Evolutionary conservation across 2,329 filamentous ascomycete genomes (phyloP).

Genomic region (Diaporthe ampelina): DNA sequence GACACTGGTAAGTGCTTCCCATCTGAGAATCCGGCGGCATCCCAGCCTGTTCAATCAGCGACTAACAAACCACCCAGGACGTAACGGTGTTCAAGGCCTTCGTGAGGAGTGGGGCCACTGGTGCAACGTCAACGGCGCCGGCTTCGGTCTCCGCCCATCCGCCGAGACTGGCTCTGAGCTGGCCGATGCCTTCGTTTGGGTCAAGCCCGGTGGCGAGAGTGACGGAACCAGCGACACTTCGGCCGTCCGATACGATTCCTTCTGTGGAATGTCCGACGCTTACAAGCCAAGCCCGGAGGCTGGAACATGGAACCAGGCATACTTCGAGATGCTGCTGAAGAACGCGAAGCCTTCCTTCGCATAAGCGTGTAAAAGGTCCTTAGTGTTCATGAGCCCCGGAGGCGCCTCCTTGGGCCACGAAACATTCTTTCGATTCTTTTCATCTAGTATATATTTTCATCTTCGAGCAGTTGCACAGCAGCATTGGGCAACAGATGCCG

Average conservation of each 20-base stretch:
- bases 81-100: constrained; percentile 57
- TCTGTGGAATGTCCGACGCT: constrained; percentile 55
- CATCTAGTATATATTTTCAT: background rate
- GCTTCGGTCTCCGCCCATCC: constrained; percentile 71
- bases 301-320: constrained; percentile 59
- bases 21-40: background rate
- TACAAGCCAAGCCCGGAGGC: constrained; percentile 58
- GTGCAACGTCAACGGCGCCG: constrained; percentile 69
- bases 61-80: constrained; percentile 44
- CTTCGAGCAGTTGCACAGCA: background rate
- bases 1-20: constrained; percentile 51
- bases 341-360: constrained; percentile 55
- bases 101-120: constrained; percentile 61
- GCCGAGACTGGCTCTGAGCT: constrained; percentile 68
- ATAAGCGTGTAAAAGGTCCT: background rate
- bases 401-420: background rate
- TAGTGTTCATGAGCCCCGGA: constrained; percentile 34
- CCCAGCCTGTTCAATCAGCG: background rate
- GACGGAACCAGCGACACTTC: constrained; percentile 55
- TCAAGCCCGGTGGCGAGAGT: constrained; percentile 74
- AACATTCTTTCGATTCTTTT: background rate
- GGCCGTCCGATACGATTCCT: constrained; percentile 53
- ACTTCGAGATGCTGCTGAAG: constrained; percentile 59
- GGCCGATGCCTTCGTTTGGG: constrained; percentile 75
- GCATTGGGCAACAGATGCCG: background rate